Percentiles rank a stretch among this genome's conserved stretches.
Conservation (phyloP, 306 rosid genomes). For the Cyamopsis tetragonoloba region DNA sequence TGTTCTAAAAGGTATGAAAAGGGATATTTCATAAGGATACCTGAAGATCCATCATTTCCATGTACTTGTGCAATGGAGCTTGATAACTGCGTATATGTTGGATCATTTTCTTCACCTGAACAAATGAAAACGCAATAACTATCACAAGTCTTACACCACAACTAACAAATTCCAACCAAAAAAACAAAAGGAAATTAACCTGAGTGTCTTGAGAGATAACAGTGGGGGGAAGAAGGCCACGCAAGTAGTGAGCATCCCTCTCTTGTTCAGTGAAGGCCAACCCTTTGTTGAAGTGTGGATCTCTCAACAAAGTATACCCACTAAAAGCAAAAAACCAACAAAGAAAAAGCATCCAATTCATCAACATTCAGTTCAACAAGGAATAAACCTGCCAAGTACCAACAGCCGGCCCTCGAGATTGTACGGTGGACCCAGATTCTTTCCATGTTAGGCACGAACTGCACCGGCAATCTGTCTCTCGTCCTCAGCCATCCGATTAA, state of each 20-base stretch:
- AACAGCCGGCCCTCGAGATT: too few species aligned
- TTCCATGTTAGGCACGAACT: too few species aligned
- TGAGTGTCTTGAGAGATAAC: conserved; percentile 73
- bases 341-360: background rate
- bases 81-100: conserved; percentile 69
- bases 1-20: background rate
- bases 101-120: conserved; percentile 84
- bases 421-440: too few species aligned
- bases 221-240: conserved; percentile 89
- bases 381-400: too few species aligned
- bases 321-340: conserved; percentile 35
- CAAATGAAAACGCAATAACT: conserved; percentile 4
- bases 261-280: conserved; percentile 87
- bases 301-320: conserved; percentile 82
- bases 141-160: background rate
- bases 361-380: background rate
- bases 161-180: background rate
- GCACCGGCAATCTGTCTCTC: too few species aligned
- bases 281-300: conserved; percentile 92
- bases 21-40: conserved; percentile 32
- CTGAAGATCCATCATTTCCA: conserved; percentile 99
- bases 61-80: conserved; percentile 84
- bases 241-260: conserved; percentile 92
- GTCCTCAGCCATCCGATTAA: too few species aligned
- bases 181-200: too few species aligned